phyloP scores from a whole-genome alignment of 345 rosid genomes.

The Toxicodendron radicans region DNA sequence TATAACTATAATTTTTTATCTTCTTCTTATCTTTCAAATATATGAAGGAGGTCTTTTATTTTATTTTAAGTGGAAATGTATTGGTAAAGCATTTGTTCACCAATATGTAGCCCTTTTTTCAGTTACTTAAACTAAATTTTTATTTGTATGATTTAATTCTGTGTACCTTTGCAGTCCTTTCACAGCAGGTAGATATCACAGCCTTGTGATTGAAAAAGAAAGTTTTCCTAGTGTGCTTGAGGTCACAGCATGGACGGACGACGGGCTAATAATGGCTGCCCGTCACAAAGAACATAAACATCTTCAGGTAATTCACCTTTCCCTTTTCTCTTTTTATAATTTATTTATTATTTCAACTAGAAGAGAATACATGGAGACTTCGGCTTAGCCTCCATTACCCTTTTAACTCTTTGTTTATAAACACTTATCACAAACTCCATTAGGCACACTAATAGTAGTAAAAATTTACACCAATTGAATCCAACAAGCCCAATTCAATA shows the following conservation, averaged over 20 bases:
- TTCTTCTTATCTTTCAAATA: background rate
- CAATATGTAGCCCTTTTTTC: background rate
- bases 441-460: too few relatives aligned
- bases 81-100: background rate
- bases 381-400: too few relatives aligned
- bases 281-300: slow-evolving; percentile 78
- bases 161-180: slow-evolving; percentile 60
- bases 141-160: background rate
- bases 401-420: too few relatives aligned
- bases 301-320: slow-evolving; percentile 79
- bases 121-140: background rate
- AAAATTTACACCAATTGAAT: too few relatives aligned
- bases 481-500: too few relatives aligned
- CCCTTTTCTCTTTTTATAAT: too few relatives aligned
- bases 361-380: too few relatives aligned
- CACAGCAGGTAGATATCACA: slow-evolving; percentile 89
- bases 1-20: background rate
- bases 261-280: slow-evolving; percentile 94
- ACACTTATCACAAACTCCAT: too few relatives aligned
- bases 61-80: background rate
- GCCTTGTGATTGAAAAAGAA: slow-evolving; percentile 81
- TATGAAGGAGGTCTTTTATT: background rate
- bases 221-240: slow-evolving; percentile 77
- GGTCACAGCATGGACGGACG: slow-evolving; percentile 94
- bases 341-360: too few relatives aligned